A percentile compares a stretch with the other conserved stretches of the same genome.
These are phyloP conservation scores for Solanum bukasovii DNA, from an alignment of 257 asterid genomes.

Conservation along the genomic window DNA sequence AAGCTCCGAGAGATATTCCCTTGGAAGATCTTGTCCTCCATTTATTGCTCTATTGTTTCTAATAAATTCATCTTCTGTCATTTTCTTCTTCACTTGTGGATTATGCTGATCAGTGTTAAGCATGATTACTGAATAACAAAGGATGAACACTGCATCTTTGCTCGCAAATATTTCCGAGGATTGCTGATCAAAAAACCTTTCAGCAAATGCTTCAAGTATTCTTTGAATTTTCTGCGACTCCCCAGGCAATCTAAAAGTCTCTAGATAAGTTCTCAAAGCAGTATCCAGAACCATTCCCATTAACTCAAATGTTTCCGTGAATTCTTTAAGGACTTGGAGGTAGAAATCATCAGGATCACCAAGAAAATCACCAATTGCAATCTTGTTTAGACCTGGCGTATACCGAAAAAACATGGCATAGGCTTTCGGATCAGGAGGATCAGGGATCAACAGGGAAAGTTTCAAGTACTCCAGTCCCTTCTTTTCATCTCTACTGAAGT, in stretches of 20 bases:
- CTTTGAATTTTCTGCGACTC: conserved; percentile 92
- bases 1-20: conserved; percentile 78
- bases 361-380: conserved; percentile 63
- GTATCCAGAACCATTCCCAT: conserved; percentile 61
- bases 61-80: conserved; percentile 94
- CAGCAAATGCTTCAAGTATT: conserved; percentile 86
- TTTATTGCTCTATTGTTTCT: conserved; percentile 68
- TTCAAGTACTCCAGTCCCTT: conserved; percentile 80
- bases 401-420: conserved; percentile 59
- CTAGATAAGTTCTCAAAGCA: conserved; percentile 64
- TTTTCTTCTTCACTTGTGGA: conserved; percentile 91
- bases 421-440: conserved; percentile 72
- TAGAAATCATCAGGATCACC: conserved; percentile 82
- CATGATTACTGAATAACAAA: conserved; percentile 88
- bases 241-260: conserved; percentile 75
- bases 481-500: conserved; percentile 62
- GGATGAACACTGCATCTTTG: conserved; percentile 67
- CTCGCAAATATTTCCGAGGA: conserved; percentile 66
- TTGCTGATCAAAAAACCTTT: conserved; percentile 79
- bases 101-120: conserved; percentile 92
- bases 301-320: conserved; percentile 65
- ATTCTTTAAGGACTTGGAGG: conserved; percentile 66
- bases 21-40: conserved; percentile 79
- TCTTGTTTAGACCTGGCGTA: conserved; percentile 65
- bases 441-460: conserved; percentile 40